Conservation (phyloP, 768 basidiomycete species). For the Macrolepiota fuliginosa region DNA sequence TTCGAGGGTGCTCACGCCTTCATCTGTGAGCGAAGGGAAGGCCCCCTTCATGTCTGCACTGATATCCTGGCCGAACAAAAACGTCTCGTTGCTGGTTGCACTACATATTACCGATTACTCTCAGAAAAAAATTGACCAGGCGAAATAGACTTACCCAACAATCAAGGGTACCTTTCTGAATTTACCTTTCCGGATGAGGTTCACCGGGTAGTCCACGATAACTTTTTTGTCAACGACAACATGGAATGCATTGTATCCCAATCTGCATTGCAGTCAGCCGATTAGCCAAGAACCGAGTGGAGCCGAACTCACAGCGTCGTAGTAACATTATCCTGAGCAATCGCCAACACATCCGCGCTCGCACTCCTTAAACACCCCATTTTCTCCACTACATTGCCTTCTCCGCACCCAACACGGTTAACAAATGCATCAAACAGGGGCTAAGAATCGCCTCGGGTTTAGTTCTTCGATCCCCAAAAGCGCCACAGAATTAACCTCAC, state of each 20-base stretch:
- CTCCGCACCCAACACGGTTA: constrained; percentile 45
- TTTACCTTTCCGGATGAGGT: constrained; percentile 39
- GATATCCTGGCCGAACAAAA: constrained; percentile 39
- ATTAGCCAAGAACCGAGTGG: not conserved
- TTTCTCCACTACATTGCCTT: constrained; percentile 29
- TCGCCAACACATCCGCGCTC: constrained; percentile 47
- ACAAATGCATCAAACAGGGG: constrained; percentile 53
- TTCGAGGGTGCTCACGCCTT: constrained; percentile 36
- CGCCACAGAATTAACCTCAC: constrained; percentile 26
- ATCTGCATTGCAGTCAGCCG: constrained; percentile 20
- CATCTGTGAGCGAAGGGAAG: constrained; percentile 43
- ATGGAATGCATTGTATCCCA: constrained; percentile 44
- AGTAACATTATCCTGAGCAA: constrained; percentile 50
- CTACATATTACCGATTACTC: constrained; percentile 21
- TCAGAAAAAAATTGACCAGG: not conserved
- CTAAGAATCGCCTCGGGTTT: constrained; percentile 24
- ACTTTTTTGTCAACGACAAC: constrained; percentile 55
- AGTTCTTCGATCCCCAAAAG: not conserved
- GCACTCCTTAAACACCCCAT: constrained; percentile 50
- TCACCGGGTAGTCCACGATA: constrained; percentile 49
- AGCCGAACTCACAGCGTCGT: constrained; percentile 33
- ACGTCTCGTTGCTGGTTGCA: constrained; percentile 59
- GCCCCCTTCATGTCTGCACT: constrained; percentile 33
- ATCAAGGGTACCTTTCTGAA: constrained; percentile 55
- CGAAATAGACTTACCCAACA: constrained; percentile 42